phyloP scores from a whole-genome alignment of 2,329 filamentous ascomycete species.

The Exophiala sp. region DNA sequence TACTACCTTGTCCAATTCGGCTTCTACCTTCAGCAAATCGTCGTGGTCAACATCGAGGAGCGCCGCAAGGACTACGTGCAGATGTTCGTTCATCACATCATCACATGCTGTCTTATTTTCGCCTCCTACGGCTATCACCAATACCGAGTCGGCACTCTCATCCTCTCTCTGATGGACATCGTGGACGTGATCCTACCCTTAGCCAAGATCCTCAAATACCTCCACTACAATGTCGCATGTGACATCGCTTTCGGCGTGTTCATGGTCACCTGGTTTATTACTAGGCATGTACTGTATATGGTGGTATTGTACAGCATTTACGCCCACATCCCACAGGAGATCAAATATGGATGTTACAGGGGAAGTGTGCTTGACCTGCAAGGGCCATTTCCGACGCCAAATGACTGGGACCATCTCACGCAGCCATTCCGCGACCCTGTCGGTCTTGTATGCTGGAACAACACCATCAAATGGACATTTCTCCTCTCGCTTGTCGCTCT shows the following conservation, averaged over 20 bases:
- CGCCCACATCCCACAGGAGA: conserved; percentile 55
- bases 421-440: conserved; percentile 67
- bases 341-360: conserved; percentile 66
- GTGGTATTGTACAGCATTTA: conserved; percentile 78
- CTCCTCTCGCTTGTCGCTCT: conserved; percentile 68
- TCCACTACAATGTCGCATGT: conserved; percentile 68
- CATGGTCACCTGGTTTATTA: conserved; percentile 74
- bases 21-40: conserved; percentile 90
- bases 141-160: conserved; percentile 79
- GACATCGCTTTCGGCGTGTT: conserved; percentile 81
- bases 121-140: conserved; percentile 81
- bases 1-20: conserved; percentile 87
- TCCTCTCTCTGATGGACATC: conserved; percentile 87
- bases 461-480: conserved; percentile 69
- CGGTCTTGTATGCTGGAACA: conserved; percentile 73
- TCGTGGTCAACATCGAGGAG: conserved; percentile 92
- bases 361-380: conserved; percentile 51
- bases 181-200: conserved; percentile 85
- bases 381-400: conserved; percentile 49
- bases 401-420: conserved; percentile 57
- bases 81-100: conserved; percentile 91
- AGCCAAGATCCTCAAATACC: conserved; percentile 91
- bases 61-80: conserved; percentile 90
- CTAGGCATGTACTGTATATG: conserved; percentile 75
- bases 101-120: conserved; percentile 75